phyloP scores from a whole-genome alignment of 495 filamentous ascomycete species.

The Lasiosphaeria hispida region DNA sequence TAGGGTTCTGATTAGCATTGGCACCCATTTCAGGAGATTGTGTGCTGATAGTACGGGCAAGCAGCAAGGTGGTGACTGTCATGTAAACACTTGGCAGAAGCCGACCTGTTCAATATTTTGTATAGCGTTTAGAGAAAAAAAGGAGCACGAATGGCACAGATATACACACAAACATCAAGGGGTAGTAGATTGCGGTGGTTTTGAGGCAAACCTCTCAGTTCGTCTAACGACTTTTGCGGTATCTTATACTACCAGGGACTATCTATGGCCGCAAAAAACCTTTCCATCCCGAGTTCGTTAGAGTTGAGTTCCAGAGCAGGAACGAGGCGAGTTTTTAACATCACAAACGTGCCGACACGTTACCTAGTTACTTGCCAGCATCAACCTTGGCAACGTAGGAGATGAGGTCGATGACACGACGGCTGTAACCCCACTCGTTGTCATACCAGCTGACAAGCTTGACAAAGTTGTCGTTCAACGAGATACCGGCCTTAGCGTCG shows the following conservation, averaged over 20 bases:
- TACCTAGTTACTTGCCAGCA: constrained; percentile 40
- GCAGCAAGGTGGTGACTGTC: too few relatives aligned
- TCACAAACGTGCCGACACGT: constrained; percentile 20
- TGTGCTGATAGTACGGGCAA: too few relatives aligned
- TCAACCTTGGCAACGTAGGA: constrained; percentile 91
- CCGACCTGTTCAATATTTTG: too few relatives aligned
- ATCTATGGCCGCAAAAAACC: constrained; percentile 6
- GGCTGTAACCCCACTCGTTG: constrained; percentile 85
- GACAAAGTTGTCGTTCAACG: constrained; percentile 96
- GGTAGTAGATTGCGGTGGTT: too few relatives aligned
- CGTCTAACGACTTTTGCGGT: constrained; percentile 5
- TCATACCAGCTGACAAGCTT: constrained; percentile 99
- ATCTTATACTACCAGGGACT: constrained; percentile 8
- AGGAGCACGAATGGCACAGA: too few relatives aligned
- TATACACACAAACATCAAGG: too few relatives aligned
- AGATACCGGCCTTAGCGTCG: constrained; percentile 98
- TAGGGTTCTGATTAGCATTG: too few relatives aligned
- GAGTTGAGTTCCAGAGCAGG: neutral
- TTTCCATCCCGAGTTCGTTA: neutral
- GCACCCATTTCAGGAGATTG: too few relatives aligned
- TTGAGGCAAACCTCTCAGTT: neutral
- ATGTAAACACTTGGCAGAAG: too few relatives aligned
- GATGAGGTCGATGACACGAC: constrained; percentile 96
- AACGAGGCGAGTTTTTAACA: constrained; percentile 4
- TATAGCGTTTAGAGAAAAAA: too few relatives aligned